These are phyloP conservation scores for Chytriomyces sp. DNA, from an alignment of 192 early-diverging fungal species.

Conservation along the genomic window DNA sequence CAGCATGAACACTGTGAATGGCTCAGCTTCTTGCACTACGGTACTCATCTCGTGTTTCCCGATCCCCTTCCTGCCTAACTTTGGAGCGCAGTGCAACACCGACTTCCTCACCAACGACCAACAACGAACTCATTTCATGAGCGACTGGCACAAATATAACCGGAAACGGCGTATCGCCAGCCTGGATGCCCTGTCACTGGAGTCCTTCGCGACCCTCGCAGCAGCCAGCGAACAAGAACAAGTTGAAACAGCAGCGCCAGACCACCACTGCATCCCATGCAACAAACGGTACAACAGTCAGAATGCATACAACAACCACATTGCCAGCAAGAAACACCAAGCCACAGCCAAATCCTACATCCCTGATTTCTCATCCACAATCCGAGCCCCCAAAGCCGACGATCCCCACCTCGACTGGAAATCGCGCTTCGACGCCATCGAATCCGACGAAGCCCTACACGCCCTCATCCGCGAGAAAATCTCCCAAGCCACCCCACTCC, in stretches of 20 bases:
- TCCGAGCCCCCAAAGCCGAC: background rate
- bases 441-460: slow-evolving; percentile 65
- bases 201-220: background rate
- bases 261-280: background rate
- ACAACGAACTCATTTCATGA: background rate
- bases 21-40: too few species aligned
- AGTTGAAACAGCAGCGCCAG: background rate
- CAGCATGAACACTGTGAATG: too few species aligned
- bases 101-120: too few species aligned
- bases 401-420: slow-evolving; percentile 11
- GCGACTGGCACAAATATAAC: slow-evolving; percentile 63
- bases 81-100: too few species aligned
- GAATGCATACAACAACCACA: slow-evolving; percentile 73
- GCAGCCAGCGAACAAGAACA: background rate
- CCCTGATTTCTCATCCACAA: background rate
- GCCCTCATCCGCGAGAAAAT: slow-evolving; percentile 78
- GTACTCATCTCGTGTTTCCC: too few species aligned
- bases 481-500: slow-evolving; percentile 60
- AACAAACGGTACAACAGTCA: background rate
- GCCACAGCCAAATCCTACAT: slow-evolving; percentile 42
- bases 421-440: slow-evolving; percentile 36
- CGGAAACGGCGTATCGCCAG: slow-evolving; percentile 88
- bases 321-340: slow-evolving; percentile 86
- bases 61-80: too few species aligned
- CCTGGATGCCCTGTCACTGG: slow-evolving; percentile 68